Evolutionary conservation across 2,329 filamentous ascomycete genomes (phyloP).

Genomic region (Scleromitrula shiraiana): DNA sequence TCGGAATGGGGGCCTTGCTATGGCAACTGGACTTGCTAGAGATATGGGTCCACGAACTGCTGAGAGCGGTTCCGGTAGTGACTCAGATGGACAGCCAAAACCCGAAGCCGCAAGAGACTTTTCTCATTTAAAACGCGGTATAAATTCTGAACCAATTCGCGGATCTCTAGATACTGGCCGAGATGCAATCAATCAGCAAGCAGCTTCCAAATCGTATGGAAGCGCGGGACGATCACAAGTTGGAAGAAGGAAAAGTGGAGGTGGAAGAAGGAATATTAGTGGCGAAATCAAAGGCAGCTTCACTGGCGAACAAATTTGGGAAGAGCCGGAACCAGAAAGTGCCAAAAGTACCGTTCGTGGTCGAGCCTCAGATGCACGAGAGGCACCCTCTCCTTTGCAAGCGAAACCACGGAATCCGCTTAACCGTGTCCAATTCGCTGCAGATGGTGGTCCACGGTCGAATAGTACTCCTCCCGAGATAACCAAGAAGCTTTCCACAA

Average conservation of each 20-base stretch:
- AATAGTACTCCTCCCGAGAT: constrained; percentile 37
- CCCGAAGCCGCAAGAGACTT: neutral
- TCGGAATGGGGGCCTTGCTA: constrained; percentile 39
- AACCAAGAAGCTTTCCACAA: constrained; percentile 35
- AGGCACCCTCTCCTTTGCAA: constrained; percentile 41
- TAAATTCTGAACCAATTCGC: constrained; percentile 21
- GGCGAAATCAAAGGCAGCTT: constrained; percentile 57
- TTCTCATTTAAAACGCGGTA: constrained; percentile 29
- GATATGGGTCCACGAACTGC: constrained; percentile 27
- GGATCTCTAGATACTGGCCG: constrained; percentile 20
- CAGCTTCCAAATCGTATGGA: constrained; percentile 23
- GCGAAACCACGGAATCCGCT: constrained; percentile 58
- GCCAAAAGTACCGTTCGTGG: constrained; percentile 13
- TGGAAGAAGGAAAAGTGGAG: constrained; percentile 18
- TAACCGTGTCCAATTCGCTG: constrained; percentile 47
- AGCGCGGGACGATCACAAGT: constrained; percentile 15
- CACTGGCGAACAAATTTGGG: constrained; percentile 76
- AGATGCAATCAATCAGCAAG: constrained; percentile 7
- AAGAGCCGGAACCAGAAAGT: constrained; percentile 60
- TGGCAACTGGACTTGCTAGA: constrained; percentile 27
- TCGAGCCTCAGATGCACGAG: constrained; percentile 21
- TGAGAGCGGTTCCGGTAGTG: constrained; percentile 29
- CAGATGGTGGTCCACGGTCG: constrained; percentile 34
- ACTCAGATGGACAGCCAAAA: constrained; percentile 20
- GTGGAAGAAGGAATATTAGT: constrained; percentile 54